Conservation (phyloP, 441 rosid species). For the Cnidoscolus chayamansa region DNA sequence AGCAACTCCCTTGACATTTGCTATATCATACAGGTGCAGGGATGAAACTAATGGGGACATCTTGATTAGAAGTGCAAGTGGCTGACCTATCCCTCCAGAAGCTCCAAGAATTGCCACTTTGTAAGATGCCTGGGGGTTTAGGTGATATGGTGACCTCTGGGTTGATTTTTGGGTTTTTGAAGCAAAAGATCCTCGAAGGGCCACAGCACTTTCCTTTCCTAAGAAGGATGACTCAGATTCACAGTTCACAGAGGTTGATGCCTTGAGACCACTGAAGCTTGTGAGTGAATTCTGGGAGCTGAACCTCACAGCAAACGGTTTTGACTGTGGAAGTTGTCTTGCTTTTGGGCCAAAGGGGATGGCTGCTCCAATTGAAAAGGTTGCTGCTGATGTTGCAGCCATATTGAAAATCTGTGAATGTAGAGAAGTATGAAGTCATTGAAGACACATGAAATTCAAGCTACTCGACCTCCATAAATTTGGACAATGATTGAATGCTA, state of each 20-base stretch:
- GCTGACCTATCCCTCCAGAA: conserved; percentile 96
- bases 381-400: conserved; percentile 74
- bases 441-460: not conserved
- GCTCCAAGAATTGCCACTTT: conserved; percentile 97
- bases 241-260: conserved; percentile 40
- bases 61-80: conserved; percentile 78
- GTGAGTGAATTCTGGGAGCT: conserved; percentile 37
- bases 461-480: not conserved
- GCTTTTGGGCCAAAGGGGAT: conserved; percentile 47
- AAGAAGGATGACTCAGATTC: conserved; percentile 54
- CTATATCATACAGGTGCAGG: conserved; percentile 86
- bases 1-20: conserved; percentile 94
- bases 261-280: conserved; percentile 66
- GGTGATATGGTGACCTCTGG: conserved; percentile 33
- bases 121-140: conserved; percentile 67
- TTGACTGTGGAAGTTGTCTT: conserved; percentile 38
- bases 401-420: conserved; percentile 33
- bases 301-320: conserved; percentile 37
- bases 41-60: conserved; percentile 89
- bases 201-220: conserved; percentile 49
- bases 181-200: conserved; percentile 43
- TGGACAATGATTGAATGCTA: too few species aligned
- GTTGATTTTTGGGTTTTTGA: conserved; percentile 37
- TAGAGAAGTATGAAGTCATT: not conserved
- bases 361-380: conserved; percentile 54